Evolutionary conservation across 441 rosid species (phyloP), one percentile per base, ranked within the genome.

Genomic region (Dalechampia spathulata): DNA sequence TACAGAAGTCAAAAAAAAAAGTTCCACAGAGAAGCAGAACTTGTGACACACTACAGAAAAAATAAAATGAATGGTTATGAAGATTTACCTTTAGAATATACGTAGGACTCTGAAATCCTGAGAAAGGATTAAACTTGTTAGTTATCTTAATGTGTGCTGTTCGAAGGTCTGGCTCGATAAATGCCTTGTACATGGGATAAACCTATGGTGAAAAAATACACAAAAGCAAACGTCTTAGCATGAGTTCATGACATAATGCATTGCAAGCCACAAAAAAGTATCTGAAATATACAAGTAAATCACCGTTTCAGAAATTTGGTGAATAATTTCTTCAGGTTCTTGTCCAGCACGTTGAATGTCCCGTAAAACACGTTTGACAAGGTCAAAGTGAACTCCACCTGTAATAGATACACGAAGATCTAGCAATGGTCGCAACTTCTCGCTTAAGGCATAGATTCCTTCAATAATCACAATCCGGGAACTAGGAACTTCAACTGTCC

Each of bases 101-200:
- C 16, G 83, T 83, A 40, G 99, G 99, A 62, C 71, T 92, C 83
- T 92, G 99, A 80, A 92, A 92, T 69, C 97, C 99, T 57, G 85
- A 69, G 79, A 89, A 92, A 37, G 97, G 99, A 75, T 89, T 89
- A 56, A 92, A 92, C 78, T 89, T 92, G 79, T 92, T 92, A 64
- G 70, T 79, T 64, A 92, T 89, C 75, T 89, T 92, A 28, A 92
- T 85, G 43, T 92, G 99, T 28, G 99, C 99, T 32, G 97, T 89
- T 75, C 72, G 78, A 60, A 92, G 92, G 75, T 92, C 97, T 38
- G 97, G 99, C 82, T 89, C 99, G 57, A 92, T 89, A 75, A 86
- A 86, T 41, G 99, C 99, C 79, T 92, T 89, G 77, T 92, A 92
- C 99, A 89, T 92, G 12, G 99, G 99, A 73, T 89, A 89, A 42